Evolutionary conservation across 1,284 basidiomycete species (phyloP), one percentile per base, ranked within the genome.

Genomic region (Naganishia sp.): DNA sequence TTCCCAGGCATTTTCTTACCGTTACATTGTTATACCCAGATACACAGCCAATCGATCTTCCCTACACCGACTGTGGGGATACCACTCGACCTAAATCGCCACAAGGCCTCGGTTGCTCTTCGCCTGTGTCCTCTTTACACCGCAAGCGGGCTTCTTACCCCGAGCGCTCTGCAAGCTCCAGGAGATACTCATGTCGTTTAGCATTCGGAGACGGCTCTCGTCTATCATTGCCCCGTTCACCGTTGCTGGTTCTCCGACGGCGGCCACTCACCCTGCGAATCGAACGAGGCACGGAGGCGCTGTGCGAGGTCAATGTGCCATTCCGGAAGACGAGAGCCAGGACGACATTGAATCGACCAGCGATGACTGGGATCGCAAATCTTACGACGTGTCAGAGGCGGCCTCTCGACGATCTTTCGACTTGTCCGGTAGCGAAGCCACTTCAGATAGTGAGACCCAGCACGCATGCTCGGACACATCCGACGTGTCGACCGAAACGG

Each of bases 341-440:
- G 52, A 66, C 11, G 67, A 70, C 10, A 64, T 49, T 23, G 63
- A 68, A 32, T 70, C 23, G 63, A 67, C 28, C 66, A 65, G 13
- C 64, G 69, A 25, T 66, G 60, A 72, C 70, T 23, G 60, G 31
- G 23, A 50, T 18, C 50, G 73, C 53, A 72, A 72, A 43, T 76
- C 75, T 10, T 76, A 73, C 72, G 75, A 76, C 63, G 41, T 76
- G 17, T 76, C 75, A 25, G 63, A 57, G 6, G 45, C 68, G 11
- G 47, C 60, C 10, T 69, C 69, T 3, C 63, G 62, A 3, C 56
- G 65, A 39, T 71, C 70, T 2, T 52, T 50, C 32, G 67, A 55
- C 42, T 42, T 31, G 18, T 70, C 69, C 6, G 65, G 63, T 18
- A 68, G 66, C 11, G 69, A 70, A n/a, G 35, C 28, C 21, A 57